Percentiles rank a stretch among this genome's conserved stretches.
Conservation (phyloP, 352 stramenopile species). For the Sclerospora graminicola region DNA sequence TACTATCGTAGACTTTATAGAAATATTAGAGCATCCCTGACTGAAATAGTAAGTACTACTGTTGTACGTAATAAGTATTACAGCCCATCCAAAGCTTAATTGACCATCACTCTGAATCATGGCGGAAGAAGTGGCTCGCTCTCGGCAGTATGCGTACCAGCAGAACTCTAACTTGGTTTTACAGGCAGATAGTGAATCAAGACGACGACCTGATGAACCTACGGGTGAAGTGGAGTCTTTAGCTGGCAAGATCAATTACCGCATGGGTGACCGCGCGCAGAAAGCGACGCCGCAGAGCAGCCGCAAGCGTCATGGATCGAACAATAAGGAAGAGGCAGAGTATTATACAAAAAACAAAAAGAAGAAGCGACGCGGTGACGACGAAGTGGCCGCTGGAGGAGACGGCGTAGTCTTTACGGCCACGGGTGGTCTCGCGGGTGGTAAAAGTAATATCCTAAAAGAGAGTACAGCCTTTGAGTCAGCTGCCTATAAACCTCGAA, state of each 20-base stretch:
- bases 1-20: too few relatives aligned
- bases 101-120: conserved; percentile 27
- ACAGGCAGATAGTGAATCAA: conserved; percentile 82
- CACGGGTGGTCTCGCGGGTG: conserved; percentile 30
- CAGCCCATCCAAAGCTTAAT: too few relatives aligned
- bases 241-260: conserved; percentile 58
- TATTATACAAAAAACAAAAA: conserved; percentile 19
- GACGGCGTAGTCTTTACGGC: conserved; percentile 44
- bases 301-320: conserved; percentile 21
- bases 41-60: too few relatives aligned
- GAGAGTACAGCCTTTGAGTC: conserved; percentile 67
- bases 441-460: conserved; percentile 51
- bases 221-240: conserved; percentile 85
- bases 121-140: conserved; percentile 85
- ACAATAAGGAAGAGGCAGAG: neutral
- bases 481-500: conserved; percentile 84
- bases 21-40: too few relatives aligned
- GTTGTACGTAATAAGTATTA: too few relatives aligned
- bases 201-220: conserved; percentile 67
- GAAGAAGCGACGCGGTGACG: conserved; percentile 46
- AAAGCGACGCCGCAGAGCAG: conserved; percentile 38
- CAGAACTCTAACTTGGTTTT: conserved; percentile 93
- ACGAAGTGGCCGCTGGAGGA: conserved; percentile 4
- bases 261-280: conserved; percentile 80
- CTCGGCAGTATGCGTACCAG: conserved; percentile 87